Evolutionary conservation across 768 basidiomycete genomes (phyloP).

Genomic region (Sistotremastrum niveocremeum): DNA sequence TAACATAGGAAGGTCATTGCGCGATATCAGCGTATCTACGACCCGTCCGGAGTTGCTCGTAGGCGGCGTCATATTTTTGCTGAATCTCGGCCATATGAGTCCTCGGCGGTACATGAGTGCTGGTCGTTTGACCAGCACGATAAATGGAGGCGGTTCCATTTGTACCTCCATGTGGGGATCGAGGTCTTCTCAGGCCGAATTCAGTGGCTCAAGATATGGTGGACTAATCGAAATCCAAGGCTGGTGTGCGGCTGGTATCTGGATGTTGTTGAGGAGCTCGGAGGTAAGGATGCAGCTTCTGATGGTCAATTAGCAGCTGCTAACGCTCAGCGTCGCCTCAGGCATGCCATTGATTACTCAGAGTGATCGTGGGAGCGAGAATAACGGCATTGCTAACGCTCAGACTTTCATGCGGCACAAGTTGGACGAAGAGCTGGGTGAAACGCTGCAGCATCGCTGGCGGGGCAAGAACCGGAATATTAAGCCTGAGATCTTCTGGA

Average conservation of each 20-base stretch:
- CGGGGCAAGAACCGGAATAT: constrained; percentile 13
- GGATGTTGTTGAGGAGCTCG: constrained; percentile 6
- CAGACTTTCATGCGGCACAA: constrained; percentile 26
- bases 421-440: constrained; percentile 24
- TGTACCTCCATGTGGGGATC: constrained; percentile 8
- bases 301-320: too few relatives aligned
- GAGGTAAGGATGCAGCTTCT: too few relatives aligned
- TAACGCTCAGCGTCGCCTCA: too few relatives aligned
- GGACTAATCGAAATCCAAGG: constrained; percentile 10
- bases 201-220: constrained; percentile 11
- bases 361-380: constrained; percentile 31
- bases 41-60: too few relatives aligned
- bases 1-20: too few relatives aligned
- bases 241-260: constrained; percentile 5
- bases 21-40: too few relatives aligned
- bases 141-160: constrained; percentile 8
- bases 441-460: constrained; percentile 29
- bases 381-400: constrained; percentile 30
- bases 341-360: constrained; percentile 26
- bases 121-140: constrained; percentile 14
- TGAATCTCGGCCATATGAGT: too few relatives aligned
- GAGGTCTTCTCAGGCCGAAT: constrained; percentile 5
- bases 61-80: too few relatives aligned
- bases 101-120: too few relatives aligned
- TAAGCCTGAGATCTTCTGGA: constrained; percentile 16